These are phyloP conservation scores for Yamadazyma kitorensis DNA, from an alignment of 805 yeast species.

Conservation along the genomic window DNA sequence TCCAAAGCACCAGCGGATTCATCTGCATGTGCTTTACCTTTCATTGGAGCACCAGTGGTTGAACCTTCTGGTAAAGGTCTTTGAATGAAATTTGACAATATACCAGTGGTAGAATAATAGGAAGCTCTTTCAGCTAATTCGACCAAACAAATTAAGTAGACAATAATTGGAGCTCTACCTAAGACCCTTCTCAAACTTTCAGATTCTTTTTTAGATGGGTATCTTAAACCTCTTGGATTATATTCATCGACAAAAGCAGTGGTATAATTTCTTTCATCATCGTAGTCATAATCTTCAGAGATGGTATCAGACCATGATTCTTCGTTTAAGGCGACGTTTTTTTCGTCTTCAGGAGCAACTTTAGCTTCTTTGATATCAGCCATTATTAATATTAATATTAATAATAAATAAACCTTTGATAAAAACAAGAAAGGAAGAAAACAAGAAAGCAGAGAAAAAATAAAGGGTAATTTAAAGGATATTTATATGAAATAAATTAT, in stretches of 20 bases:
- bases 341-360: slow-evolving; percentile 1
- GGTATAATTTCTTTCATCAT: slow-evolving; percentile 21
- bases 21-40: slow-evolving; percentile 19
- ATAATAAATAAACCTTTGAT: too few species aligned
- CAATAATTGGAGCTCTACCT: slow-evolving; percentile 48
- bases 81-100: slow-evolving; percentile 48
- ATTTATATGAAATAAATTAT: too few species aligned
- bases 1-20: slow-evolving; percentile 51
- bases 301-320: slow-evolving; percentile 12
- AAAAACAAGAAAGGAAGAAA: too few species aligned
- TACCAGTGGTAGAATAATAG: slow-evolving; percentile 45
- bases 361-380: slow-evolving; percentile 6
- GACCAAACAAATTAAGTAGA: slow-evolving; percentile 49
- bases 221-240: slow-evolving; percentile 37
- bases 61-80: slow-evolving; percentile 51
- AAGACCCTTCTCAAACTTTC: slow-evolving; percentile 30
- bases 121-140: slow-evolving; percentile 59
- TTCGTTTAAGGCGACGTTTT: slow-evolving; percentile 7
- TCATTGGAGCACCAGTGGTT: slow-evolving; percentile 42
- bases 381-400: too few species aligned
- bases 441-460: too few species aligned
- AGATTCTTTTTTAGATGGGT: slow-evolving; percentile 28
- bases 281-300: slow-evolving; percentile 17
- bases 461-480: too few species aligned
- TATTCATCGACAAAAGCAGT: slow-evolving; percentile 26